Evolutionary conservation across 805 yeast species (phyloP).

Genomic region (Starmerella floricola): DNA sequence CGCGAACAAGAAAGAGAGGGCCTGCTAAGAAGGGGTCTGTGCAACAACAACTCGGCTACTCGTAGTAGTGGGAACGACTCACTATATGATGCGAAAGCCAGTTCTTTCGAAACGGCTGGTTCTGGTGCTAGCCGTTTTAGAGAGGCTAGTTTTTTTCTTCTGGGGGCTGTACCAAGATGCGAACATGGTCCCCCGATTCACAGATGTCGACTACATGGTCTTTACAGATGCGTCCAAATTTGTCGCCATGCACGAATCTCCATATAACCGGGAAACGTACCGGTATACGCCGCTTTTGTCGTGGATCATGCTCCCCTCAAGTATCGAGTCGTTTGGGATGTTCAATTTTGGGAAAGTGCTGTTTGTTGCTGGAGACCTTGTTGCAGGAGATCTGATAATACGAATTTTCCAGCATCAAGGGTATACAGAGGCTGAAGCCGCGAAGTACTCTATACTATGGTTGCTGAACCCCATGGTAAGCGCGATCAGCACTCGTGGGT

Average conservation of each 20-base stretch:
- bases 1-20: too few species aligned
- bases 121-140: conserved; percentile 24
- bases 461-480: conserved; percentile 88
- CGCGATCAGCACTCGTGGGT: conserved; percentile 85
- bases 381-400: conserved; percentile 60
- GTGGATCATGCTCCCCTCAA: conserved; percentile 68
- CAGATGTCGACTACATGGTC: conserved; percentile 89
- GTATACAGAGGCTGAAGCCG: conserved; percentile 28
- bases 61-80: too few species aligned
- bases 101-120: conserved; percentile 12
- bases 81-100: not conserved
- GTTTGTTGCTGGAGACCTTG: conserved; percentile 64
- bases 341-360: conserved; percentile 66
- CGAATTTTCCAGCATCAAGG: conserved; percentile 23
- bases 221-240: conserved; percentile 83
- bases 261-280: conserved; percentile 77
- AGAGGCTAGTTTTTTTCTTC: conserved; percentile 49
- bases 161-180: conserved; percentile 85
- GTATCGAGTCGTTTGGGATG: conserved; percentile 23
- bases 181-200: conserved; percentile 66
- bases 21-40: too few species aligned
- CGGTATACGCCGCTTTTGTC: conserved; percentile 86
- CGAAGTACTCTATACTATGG: conserved; percentile 56
- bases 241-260: conserved; percentile 51
- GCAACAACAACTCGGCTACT: too few species aligned